Evolutionary conservation across 345 rosid genomes (phyloP).

Genomic region (Euphorbia peplus): DNA sequence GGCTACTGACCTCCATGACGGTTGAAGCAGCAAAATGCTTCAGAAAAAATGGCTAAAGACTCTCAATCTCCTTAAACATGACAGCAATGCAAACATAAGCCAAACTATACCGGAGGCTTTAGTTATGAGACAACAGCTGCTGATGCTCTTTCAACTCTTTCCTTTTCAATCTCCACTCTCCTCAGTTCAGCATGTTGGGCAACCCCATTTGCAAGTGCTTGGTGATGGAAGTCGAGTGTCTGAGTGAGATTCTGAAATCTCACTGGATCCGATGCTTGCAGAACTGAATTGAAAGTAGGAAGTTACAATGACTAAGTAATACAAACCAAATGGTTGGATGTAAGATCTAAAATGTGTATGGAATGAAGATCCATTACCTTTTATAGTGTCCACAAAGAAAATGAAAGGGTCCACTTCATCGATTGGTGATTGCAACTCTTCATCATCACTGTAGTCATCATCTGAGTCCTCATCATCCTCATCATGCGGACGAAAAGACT

Average conservation of each 20-base stretch:
- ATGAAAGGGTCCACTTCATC: slow-evolving; percentile 97
- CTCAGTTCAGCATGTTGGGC: slow-evolving; percentile 94
- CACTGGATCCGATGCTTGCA: slow-evolving; percentile 70
- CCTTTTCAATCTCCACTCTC: slow-evolving; percentile 88
- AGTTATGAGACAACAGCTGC: slow-evolving; percentile 41
- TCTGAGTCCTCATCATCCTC: slow-evolving; percentile 72
- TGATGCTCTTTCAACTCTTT: slow-evolving; percentile 71
- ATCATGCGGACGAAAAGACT: slow-evolving; percentile 64
- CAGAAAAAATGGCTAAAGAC: slow-evolving; percentile 13
- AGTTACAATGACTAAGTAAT: neutral
- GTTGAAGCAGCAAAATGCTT: slow-evolving; percentile 29
- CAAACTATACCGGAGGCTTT: neutral
- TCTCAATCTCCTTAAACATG: slow-evolving; percentile 13
- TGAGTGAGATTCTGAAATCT: slow-evolving; percentile 86
- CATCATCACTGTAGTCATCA: slow-evolving; percentile 91
- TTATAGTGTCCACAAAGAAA: slow-evolving; percentile 80
- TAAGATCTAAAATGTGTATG: neutral
- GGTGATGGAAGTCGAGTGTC: slow-evolving; percentile 76
- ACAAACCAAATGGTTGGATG: neutral
- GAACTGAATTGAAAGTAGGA: slow-evolving; percentile 35
- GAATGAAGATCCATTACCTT: slow-evolving; percentile 40
- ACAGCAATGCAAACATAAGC: slow-evolving; percentile 19
- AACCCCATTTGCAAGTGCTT: slow-evolving; percentile 83
- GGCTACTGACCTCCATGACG: slow-evolving; percentile 7
- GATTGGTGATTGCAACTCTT: slow-evolving; percentile 90